These are phyloP conservation scores for Populus hybrid DNA, from an alignment of 441 rosid genomes.

Conservation along the genomic window DNA sequence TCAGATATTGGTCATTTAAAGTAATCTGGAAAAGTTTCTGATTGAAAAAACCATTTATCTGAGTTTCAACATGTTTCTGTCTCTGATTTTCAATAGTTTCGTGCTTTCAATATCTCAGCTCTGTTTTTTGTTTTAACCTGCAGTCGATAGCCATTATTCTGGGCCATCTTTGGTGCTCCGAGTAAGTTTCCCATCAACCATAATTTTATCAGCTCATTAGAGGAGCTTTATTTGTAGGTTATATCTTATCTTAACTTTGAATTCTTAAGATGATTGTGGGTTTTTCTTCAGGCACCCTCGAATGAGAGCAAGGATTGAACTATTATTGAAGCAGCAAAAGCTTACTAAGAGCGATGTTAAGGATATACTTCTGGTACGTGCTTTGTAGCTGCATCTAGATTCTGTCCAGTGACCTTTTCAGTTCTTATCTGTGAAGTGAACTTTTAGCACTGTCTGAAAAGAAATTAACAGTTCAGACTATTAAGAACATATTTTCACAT, in stretches of 20 bases:
- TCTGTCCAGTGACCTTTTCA: neutral
- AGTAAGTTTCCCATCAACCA: conserved; percentile 49
- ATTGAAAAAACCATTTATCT: neutral
- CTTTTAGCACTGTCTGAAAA: no score
- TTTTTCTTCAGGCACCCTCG: conserved; percentile 54
- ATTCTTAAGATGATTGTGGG: neutral
- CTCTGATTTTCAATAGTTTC: neutral
- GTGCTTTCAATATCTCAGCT: neutral
- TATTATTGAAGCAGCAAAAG: conserved; percentile 85
- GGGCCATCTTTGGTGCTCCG: conserved; percentile 96
- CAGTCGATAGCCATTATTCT: conserved; percentile 84
- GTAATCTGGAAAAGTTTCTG: neutral
- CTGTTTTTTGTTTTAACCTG: conserved; percentile 20
- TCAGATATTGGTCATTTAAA: neutral
- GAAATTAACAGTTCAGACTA: no score
- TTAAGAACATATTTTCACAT: no score
- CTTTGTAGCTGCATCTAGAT: conserved; percentile 9
- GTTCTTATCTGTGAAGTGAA: neutral
- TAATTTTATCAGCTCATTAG: neutral
- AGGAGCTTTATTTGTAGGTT: conserved; percentile 14
- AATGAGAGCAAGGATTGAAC: conserved; percentile 83
- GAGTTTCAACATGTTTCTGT: no score
- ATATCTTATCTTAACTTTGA: neutral
- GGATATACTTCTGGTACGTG: conserved; percentile 78
- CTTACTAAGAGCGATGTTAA: conserved; percentile 70